Conservation (phyloP, 352 stramenopile genomes). For the Aphanomyces stellatus region DNA sequence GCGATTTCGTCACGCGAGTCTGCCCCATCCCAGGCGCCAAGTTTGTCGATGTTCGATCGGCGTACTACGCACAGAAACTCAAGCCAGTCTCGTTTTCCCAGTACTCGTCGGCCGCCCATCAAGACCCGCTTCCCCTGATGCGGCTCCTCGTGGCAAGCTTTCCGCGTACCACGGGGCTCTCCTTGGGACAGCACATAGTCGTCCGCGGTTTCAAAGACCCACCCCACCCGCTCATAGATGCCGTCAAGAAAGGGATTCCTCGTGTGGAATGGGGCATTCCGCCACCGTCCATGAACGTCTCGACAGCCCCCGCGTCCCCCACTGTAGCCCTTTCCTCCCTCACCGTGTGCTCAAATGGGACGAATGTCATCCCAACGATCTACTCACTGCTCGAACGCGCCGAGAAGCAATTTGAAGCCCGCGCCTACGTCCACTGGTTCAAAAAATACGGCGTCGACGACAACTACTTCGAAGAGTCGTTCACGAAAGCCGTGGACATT, state of each 20-base stretch:
- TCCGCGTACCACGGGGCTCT: not conserved
- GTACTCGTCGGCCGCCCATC: not conserved
- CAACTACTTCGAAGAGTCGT: not conserved
- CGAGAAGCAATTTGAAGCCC: not conserved
- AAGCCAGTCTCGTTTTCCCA: not conserved
- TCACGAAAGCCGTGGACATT: not conserved
- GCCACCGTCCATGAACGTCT: not conserved
- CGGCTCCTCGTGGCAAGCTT: constrained; percentile 8
- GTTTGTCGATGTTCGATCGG: constrained; percentile 59
- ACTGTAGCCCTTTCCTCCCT: not conserved
- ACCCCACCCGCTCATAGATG: not conserved
- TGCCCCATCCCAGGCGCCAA: constrained; percentile 48
- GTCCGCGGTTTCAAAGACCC: not conserved
- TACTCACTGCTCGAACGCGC: not conserved
- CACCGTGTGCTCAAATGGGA: constrained; percentile 16
- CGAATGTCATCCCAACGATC: constrained; percentile 1
- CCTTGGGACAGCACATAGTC: not conserved
- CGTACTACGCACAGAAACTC: not conserved
- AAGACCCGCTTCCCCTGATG: not conserved
- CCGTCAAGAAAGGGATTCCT: not conserved
- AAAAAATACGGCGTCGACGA: constrained; percentile 9
- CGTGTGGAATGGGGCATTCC: not conserved
- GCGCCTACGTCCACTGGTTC: constrained; percentile 18
- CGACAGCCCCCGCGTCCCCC: not conserved
- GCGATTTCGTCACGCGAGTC: constrained; percentile 44